Evolutionary conservation across 192 early-diverging fungal species (phyloP).

Genomic region (Gamsiella multidivaricata): DNA sequence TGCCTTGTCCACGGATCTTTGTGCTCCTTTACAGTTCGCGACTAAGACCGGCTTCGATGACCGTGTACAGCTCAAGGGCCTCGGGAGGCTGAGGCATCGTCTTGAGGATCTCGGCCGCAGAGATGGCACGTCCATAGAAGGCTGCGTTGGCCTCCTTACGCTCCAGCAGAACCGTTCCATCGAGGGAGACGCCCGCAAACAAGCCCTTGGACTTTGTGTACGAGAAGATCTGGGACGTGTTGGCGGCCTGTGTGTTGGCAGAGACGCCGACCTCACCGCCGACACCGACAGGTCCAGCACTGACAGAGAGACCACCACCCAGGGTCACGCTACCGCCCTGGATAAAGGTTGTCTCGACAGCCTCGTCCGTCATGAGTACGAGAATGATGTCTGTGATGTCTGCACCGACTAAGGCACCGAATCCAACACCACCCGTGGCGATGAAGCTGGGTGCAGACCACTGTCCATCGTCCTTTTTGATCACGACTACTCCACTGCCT

Average conservation of each 20-base stretch:
- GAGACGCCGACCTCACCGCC: constrained; percentile 58
- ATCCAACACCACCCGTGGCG: constrained; percentile 84
- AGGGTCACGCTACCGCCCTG: constrained; percentile 90
- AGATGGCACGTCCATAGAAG: constrained; percentile 79
- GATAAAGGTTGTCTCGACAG: constrained; percentile 88
- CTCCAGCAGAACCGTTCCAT: constrained; percentile 86
- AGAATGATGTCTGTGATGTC: constrained; percentile 95
- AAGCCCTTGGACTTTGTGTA: constrained; percentile 92
- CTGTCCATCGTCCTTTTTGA: constrained; percentile 63
- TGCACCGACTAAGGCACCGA: constrained; percentile 88
- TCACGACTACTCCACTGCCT: constrained; percentile 88
- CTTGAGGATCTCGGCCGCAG: constrained; percentile 82
- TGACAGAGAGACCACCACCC: constrained; percentile 82
- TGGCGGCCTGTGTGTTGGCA: constrained; percentile 52
- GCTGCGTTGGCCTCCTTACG: constrained; percentile 85
- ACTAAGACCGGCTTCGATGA: constrained; percentile 67
- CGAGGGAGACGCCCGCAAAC: constrained; percentile 87
- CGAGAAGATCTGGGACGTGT: constrained; percentile 83
- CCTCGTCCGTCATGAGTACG: constrained; percentile 85
- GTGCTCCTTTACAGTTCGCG: constrained; percentile 47
- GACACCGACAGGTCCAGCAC: constrained; percentile 63
- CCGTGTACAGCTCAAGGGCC: constrained; percentile 81
- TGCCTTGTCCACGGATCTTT: neutral
- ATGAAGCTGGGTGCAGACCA: constrained; percentile 95
- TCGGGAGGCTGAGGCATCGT: constrained; percentile 77